These are phyloP conservation scores for Neopestalotiopsis clavispora DNA, from an alignment of 2,329 filamentous ascomycete genomes.

Conservation along the genomic window DNA sequence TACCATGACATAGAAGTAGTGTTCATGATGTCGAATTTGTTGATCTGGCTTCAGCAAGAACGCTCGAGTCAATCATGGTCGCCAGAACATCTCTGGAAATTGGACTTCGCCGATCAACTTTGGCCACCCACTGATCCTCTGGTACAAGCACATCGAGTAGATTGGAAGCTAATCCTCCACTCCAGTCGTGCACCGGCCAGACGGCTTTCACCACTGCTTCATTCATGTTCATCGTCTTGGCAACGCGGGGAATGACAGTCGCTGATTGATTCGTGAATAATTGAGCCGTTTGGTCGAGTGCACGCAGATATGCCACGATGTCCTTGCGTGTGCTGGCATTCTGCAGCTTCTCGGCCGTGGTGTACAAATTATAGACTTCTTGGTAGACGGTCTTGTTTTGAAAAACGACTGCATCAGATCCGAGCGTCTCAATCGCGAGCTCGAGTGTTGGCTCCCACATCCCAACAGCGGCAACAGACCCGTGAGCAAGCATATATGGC, in stretches of 20 bases:
- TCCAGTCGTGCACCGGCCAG: conserved; percentile 36
- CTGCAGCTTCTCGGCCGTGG: conserved; percentile 36
- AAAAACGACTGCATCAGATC: conserved; percentile 33
- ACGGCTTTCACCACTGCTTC: conserved; percentile 27
- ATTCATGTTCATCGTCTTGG: conserved; percentile 30
- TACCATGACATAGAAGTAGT: too few relatives aligned
- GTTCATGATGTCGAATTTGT: not conserved
- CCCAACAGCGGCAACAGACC: conserved; percentile 37
- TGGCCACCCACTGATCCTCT: conserved; percentile 33
- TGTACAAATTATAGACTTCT: conserved; percentile 40
- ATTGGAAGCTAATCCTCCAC: conserved; percentile 29
- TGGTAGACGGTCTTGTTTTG: conserved; percentile 36
- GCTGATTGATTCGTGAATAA: conserved; percentile 33
- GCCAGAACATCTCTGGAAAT: conserved; percentile 25
- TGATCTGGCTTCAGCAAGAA: conserved; percentile 25
- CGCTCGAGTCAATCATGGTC: conserved; percentile 26
- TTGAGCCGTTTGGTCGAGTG: conserved; percentile 34
- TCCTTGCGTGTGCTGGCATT: conserved; percentile 32
- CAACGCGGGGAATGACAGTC: conserved; percentile 31
- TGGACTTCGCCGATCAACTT: conserved; percentile 20
- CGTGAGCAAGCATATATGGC: conserved; percentile 32
- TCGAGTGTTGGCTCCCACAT: conserved; percentile 41
- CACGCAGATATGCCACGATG: conserved; percentile 36
- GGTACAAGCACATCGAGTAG: conserved; percentile 31
- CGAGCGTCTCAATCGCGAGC: conserved; percentile 33